Evolutionary conservation across 2,329 filamentous ascomycete genomes (phyloP), one percentile per base, ranked within the genome.

Genomic region (Capronia americana): DNA sequence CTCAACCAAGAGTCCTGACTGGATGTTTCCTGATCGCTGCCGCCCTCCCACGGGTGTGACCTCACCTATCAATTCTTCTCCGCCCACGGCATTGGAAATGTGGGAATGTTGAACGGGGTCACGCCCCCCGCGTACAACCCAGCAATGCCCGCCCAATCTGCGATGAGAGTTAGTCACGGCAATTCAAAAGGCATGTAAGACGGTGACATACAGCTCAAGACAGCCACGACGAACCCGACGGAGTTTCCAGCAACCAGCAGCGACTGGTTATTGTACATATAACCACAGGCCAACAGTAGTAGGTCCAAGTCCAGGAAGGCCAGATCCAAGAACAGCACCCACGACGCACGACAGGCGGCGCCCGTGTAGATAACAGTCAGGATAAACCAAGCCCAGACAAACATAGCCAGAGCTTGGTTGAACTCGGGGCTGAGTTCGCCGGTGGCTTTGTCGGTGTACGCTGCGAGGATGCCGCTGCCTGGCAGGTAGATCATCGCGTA

Each of bases 401-500:
- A 75, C 61, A 75, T 72, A 1, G 71, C 71, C 56, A 75, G 23
- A 8, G 74, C 74, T 28, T 75, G 70, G 30, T 69, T 61, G 61
- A 75, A 74, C 17, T 74, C 70, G 1, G 64, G 48, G 5, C 57
- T 71, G 11, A 73, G 55, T 12, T 61, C 38, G 34, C 76, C 75
- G 1, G 73, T 61, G 23, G 32, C 74, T n/a, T 71, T 32, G 55
- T 77, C 74, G 20, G 74, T 76, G 70, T 80, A 80, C n/a, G 78
- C 73, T 10, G 74, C 71, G 5, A 79, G 54, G 46, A 79, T 78
- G 14, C 78, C 78, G 11, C 74, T 73, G 3, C 77, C 77, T 6
- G 78, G 78, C 32, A 79, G 69, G 67, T 76, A 79, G 56, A 79
- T 79, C 69, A 78, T 73, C 8, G 77, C 77, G 62, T 79, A 80